Evolutionary conservation across 2,329 filamentous ascomycete species (phyloP), one percentile per base, ranked within the genome.

Genomic region (Stagonosporopsis chrysanthemi): DNA sequence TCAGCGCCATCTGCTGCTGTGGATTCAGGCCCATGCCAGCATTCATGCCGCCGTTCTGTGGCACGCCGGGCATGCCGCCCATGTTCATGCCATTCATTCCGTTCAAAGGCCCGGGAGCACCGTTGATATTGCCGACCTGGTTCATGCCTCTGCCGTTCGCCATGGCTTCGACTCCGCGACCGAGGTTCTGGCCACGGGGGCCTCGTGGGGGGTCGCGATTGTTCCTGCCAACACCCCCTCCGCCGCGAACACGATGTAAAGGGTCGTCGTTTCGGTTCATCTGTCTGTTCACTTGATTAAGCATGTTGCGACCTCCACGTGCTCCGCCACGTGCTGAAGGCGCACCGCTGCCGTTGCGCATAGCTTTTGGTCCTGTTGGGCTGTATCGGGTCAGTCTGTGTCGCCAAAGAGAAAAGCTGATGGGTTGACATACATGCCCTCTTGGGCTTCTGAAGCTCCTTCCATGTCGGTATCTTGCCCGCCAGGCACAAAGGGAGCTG

Each of bases 361-460:
- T 97, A 31, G 93, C 92, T 75, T 93, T 95, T 17, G 95, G 95
- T 54, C 94, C 95, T 48, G 92, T 98, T 9, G 95, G 95, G 71
- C 94, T 97, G 70, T n/a, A n/a, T 26, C 17, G n/a, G 52, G 63
- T 74, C 61, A 73, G 71, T 38, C 4, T 28, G 7, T 50, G 56
- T 45, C 23, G 36, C 42, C 39, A 40, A 26, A 19, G 47, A 46
- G 31, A 26, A 33, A 51, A 33, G 26, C n/a, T 60, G 36, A 12
- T 15, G 31, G 8, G 9, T 11, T n/a, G 41, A 74, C 79, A 53
- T 79, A 81, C 79, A 79, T 79, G 66, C 63, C 73, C 49, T 81
- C 81, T 29, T 60, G 70, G 68, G 70, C 63, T 55, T 81, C 80
- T 42, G 75, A 74, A 14, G 76, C 77, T 63, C 89, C 84, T 45